These are phyloP conservation scores for Boletus sp. DNA, from an alignment of 1,284 basidiomycete species.

Conservation along the genomic window DNA sequence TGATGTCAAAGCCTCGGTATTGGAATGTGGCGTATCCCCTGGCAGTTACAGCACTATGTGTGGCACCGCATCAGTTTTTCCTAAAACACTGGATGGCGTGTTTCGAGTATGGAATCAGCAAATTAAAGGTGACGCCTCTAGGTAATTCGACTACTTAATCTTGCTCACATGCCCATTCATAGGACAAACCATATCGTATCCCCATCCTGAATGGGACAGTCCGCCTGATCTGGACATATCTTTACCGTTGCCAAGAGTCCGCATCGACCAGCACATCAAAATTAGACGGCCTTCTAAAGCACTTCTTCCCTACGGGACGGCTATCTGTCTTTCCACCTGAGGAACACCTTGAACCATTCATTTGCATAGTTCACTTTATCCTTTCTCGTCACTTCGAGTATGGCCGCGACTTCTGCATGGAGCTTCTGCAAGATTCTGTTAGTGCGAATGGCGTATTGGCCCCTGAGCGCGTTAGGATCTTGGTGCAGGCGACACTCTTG, in stretches of 20 bases:
- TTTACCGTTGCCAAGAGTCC: slow-evolving; percentile 88
- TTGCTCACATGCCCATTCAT: neutral
- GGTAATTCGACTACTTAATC: neutral
- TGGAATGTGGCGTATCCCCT: slow-evolving; percentile 89
- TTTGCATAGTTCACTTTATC: slow-evolving; percentile 79
- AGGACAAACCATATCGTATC: slow-evolving; percentile 79
- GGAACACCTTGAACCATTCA: slow-evolving; percentile 73
- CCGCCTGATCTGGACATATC: slow-evolving; percentile 89
- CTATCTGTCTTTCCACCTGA: slow-evolving; percentile 66
- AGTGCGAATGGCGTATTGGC: slow-evolving; percentile 47
- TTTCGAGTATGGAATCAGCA: slow-evolving; percentile 68
- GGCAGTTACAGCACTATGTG: slow-evolving; percentile 79
- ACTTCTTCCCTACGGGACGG: slow-evolving; percentile 77
- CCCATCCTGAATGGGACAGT: slow-evolving; percentile 80
- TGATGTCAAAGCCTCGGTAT: slow-evolving; percentile 88
- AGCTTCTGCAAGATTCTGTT: slow-evolving; percentile 68
- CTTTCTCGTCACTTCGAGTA: slow-evolving; percentile 85
- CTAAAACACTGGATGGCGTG: slow-evolving; percentile 76
- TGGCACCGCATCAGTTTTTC: slow-evolving; percentile 84
- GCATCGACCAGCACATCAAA: slow-evolving; percentile 74
- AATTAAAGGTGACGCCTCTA: slow-evolving; percentile 63
- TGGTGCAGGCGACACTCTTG: slow-evolving; percentile 74
- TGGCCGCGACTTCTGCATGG: slow-evolving; percentile 78
- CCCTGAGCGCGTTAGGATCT: slow-evolving; percentile 72
- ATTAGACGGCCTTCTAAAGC: slow-evolving; percentile 73